Conservation (phyloP, 2,329 filamentous ascomycete species). For the Didymella segeticola region DNA sequence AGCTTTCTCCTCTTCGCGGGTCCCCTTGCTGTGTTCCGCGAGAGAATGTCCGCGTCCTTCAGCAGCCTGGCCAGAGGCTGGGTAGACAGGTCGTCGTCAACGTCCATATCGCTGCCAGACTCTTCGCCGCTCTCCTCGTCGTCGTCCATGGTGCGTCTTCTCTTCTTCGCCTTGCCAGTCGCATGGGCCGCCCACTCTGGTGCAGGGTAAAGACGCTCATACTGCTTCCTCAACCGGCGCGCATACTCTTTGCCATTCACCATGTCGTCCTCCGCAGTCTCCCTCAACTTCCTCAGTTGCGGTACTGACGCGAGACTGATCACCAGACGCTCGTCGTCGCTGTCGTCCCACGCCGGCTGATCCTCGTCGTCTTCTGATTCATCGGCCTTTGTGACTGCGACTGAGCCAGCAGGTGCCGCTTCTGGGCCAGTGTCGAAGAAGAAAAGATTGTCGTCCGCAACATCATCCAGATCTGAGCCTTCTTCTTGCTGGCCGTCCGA, state of each 20-base stretch:
- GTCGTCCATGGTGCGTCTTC: slow-evolving; percentile 53
- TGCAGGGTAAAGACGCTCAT: slow-evolving; percentile 65
- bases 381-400: slow-evolving; percentile 49
- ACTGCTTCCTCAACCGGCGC: slow-evolving; percentile 79
- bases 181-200: slow-evolving; percentile 67
- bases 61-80: slow-evolving; percentile 82
- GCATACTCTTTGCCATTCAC: slow-evolving; percentile 88
- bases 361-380: slow-evolving; percentile 49
- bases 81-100: slow-evolving; percentile 62
- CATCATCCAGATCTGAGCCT: slow-evolving; percentile 60
- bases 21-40: slow-evolving; percentile 56
- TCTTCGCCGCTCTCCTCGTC: slow-evolving; percentile 53
- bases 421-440: slow-evolving; percentile 74
- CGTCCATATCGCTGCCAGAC: slow-evolving; percentile 63
- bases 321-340: slow-evolving; percentile 87
- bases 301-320: slow-evolving; percentile 81
- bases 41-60: slow-evolving; percentile 74
- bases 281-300: slow-evolving; percentile 81
- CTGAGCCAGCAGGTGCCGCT: slow-evolving; percentile 50
- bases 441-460: slow-evolving; percentile 85
- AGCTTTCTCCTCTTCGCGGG: slow-evolving; percentile 71
- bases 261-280: slow-evolving; percentile 82
- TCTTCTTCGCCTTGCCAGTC: slow-evolving; percentile 53
- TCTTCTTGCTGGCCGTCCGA: slow-evolving; percentile 58
- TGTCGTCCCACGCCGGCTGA: slow-evolving; percentile 84